Percentiles rank a stretch among this genome's conserved stretches.
phyloP scores from a whole-genome alignment of 345 rosid species.

The Rhodamnia argentea region DNA sequence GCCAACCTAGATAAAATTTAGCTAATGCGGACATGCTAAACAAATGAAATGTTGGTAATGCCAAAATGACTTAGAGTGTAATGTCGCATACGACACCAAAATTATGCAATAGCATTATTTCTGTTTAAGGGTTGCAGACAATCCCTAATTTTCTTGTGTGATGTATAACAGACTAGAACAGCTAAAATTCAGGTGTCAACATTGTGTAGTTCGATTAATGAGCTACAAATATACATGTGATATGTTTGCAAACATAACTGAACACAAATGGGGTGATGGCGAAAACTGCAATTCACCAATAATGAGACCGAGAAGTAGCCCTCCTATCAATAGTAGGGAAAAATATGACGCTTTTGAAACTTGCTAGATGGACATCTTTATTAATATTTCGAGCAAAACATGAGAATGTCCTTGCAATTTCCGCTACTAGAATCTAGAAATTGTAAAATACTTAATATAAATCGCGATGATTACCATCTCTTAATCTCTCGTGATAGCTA shows the following conservation, averaged over 20 bases:
- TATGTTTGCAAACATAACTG: background rate
- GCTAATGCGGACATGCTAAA: background rate
- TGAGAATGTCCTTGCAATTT: background rate
- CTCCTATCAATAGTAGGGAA: background rate
- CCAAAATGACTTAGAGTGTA: background rate
- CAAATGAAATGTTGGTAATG: background rate
- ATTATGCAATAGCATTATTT: background rate
- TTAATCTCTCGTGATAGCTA: background rate
- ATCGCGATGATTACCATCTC: background rate
- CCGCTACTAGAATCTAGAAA: background rate
- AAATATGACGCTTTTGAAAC: background rate
- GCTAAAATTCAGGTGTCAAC: background rate
- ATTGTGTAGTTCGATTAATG: background rate
- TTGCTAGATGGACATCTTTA: background rate
- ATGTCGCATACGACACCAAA: background rate
- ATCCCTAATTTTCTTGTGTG: background rate
- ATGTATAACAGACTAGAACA: background rate
- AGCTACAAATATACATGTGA: background rate
- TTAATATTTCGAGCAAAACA: background rate
- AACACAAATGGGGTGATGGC: background rate
- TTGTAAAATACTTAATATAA: background rate
- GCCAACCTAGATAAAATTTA: background rate
- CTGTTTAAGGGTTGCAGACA: background rate
- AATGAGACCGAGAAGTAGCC: background rate
- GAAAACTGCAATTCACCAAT: background rate